Conservation (phyloP, 106 monocot genomes). For the Dendrobium officinale region DNA sequence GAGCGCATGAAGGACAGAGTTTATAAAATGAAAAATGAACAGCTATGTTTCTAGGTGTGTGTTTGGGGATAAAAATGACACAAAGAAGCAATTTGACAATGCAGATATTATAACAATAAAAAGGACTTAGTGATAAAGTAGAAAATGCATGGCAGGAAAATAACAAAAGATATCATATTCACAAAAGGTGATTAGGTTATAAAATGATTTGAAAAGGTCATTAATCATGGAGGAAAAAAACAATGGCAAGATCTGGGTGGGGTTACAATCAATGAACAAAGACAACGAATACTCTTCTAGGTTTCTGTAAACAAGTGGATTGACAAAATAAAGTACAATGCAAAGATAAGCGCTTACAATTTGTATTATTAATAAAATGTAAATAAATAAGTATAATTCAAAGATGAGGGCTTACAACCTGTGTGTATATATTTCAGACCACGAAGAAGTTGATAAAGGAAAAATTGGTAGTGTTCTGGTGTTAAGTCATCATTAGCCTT, state of each 20-base stretch:
- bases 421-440: conserved; percentile 75
- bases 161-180: neutral
- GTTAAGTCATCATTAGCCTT: conserved; percentile 78
- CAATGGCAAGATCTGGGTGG: neutral
- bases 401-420: conserved; percentile 20
- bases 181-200: neutral
- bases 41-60: neutral
- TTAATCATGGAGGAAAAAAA: neutral
- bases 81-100: neutral
- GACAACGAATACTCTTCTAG: neutral
- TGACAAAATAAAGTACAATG: neutral
- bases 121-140: neutral
- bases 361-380: neutral
- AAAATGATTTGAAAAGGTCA: neutral
- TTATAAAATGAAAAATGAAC: neutral
- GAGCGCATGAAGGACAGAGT: neutral
- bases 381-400: neutral
- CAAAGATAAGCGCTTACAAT: neutral
- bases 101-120: neutral
- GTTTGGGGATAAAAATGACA: neutral
- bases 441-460: conserved; percentile 69
- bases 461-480: conserved; percentile 70
- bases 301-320: neutral
- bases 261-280: neutral
- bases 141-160: neutral